Evolutionary conservation across 1,139 yeast species (phyloP), one percentile per base, ranked within the genome.

Genomic region (Kluyveromyces sp.): DNA sequence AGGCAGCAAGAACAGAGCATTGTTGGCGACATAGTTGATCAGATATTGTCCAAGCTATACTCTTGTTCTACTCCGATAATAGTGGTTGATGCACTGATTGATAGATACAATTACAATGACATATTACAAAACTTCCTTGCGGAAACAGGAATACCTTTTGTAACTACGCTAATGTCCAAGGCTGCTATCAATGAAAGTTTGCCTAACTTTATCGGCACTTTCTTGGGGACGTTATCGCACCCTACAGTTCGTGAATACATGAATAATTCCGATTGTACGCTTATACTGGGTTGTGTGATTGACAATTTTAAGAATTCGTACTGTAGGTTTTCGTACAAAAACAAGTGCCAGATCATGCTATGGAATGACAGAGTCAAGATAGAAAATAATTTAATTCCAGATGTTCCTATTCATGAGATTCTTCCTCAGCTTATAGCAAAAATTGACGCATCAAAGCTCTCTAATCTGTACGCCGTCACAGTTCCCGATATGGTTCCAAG

Each of bases 81-180:
- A 45, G 70, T 87, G 50, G 90, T 84, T 32, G 96, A 87, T 68
- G 95, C 95, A 8, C 85, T 95, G 71, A 88, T 88, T 42, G 70
- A 81, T 31, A 77, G 95, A 66, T 94, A 86, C 62, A 72, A 71
- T 52, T 79, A 81, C 53, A 72, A 72, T 50, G 66, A 64, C 25
- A 87, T 82, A 64, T 81, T 84, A 41, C 68, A 67, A 46, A 64
- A 70, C 50, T 73, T 87, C 54, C 81, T 83, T 44, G 75, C 77
- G 50, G 61, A 70, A 41, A 84, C 95, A n/a, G 79, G 81, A 57
- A 85, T 81, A 74, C 95, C 95, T 1, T 83, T 82, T 8, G 87
- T 78, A 66, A 83, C 85, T 36, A 87, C 96, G 21, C 95, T 96
- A 45, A 86, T 87, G 95, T 95, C 95, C 61, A 87, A 87, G 67